Conservation (phyloP, 1,284 basidiomycete genomes). For the Heterobasidion occidentale region DNA sequence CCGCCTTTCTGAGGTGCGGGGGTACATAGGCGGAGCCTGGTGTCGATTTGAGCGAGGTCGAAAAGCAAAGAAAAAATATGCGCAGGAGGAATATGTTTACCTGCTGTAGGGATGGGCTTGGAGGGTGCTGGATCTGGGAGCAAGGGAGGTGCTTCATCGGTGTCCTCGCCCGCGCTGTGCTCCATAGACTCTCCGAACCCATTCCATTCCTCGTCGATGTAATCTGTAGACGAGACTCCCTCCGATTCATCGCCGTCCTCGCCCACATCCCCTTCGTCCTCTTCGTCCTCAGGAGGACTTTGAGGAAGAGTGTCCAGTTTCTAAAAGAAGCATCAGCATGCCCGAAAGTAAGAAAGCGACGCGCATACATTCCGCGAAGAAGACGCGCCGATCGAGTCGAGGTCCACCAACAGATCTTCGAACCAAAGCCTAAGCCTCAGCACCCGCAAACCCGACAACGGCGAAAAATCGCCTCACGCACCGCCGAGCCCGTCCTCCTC, state of each 20-base stretch:
- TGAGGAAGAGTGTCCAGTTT: not conserved
- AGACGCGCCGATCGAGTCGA: conserved; percentile 43
- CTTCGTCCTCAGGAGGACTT: conserved; percentile 11
- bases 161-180: not conserved
- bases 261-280: conserved; percentile 14
- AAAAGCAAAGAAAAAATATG: not conserved
- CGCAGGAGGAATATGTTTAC: not conserved
- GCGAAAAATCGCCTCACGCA: conserved; percentile 18
- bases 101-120: not conserved
- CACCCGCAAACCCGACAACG: not conserved
- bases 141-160: not conserved
- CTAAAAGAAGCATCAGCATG: conserved; percentile 2
- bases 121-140: not conserved
- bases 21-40: conserved; percentile 50
- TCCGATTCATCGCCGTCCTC: conserved; percentile 12
- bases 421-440: not conserved
- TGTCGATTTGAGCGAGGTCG: too few relatives aligned
- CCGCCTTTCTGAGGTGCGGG: conserved; percentile 48
- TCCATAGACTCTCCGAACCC: conserved; percentile 11
- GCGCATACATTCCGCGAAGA: conserved; percentile 26
- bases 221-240: conserved; percentile 5
- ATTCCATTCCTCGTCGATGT: conserved; percentile 14
- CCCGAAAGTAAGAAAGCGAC: conserved; percentile 23
- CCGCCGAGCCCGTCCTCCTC: conserved; percentile 64
- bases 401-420: conserved; percentile 23